phyloP scores from a whole-genome alignment of 176 grass and related monocot genomes.

The Aegilops tauschii region DNA sequence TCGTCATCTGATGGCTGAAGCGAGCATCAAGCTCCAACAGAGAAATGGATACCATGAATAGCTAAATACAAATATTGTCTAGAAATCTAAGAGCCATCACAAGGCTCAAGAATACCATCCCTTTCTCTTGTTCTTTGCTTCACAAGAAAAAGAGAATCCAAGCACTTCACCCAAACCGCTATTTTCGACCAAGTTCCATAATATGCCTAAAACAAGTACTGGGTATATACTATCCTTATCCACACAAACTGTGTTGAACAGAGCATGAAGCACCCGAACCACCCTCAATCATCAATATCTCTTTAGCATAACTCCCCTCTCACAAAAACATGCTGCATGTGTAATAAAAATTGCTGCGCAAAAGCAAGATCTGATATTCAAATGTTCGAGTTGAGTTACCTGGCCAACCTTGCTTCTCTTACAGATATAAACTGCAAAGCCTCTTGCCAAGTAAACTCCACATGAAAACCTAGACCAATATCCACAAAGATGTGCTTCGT shows the following conservation, averaged over 20 bases:
- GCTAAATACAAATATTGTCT: neutral
- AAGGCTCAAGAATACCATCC: neutral
- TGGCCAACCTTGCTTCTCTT: conserved; percentile 69
- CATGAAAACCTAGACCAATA: conserved; percentile 91
- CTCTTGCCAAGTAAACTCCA: conserved; percentile 93
- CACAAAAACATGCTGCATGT: neutral
- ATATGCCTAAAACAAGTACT: too few species aligned
- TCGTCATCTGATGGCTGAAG: neutral
- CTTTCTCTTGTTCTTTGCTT: neutral
- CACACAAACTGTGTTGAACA: neutral
- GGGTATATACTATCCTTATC: neutral
- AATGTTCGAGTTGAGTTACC: conserved; percentile 36
- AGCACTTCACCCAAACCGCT: neutral
- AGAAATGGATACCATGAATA: neutral
- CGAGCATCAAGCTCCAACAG: conserved; percentile 7
- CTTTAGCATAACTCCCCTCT: neutral
- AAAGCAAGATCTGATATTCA: neutral
- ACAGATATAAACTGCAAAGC: conserved; percentile 90
- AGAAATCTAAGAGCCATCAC: neutral
- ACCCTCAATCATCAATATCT: neutral
- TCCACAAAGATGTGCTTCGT: conserved; percentile 86
- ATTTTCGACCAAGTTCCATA: neutral
- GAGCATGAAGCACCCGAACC: neutral
- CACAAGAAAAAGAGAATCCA: neutral
- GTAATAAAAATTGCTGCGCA: neutral